phyloP scores from a whole-genome alignment of 2,329 filamentous ascomycete genomes.

The Penicillium olsonii region DNA sequence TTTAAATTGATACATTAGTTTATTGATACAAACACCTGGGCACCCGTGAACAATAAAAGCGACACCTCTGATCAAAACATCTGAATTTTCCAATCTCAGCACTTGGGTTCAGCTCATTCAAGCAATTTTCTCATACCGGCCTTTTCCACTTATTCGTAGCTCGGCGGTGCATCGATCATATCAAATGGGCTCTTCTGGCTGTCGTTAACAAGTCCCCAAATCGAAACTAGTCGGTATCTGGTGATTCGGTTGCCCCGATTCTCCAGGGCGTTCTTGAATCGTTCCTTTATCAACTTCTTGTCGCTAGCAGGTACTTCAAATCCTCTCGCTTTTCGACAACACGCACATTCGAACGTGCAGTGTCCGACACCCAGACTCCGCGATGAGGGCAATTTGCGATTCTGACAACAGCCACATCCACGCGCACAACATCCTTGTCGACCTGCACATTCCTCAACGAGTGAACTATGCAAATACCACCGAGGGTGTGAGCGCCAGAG shows the following conservation, averaged over 20 bases:
- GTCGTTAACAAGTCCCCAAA: not conserved
- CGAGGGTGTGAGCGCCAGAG: not conserved
- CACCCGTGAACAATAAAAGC: no score
- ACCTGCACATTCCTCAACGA: not conserved
- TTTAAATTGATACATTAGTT: no score
- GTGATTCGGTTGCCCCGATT: not conserved
- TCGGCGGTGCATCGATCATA: constrained; percentile 1
- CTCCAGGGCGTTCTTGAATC: not conserved
- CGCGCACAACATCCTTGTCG: not conserved
- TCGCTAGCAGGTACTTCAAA: not conserved
- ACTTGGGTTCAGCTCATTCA: no score
- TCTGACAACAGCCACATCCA: not conserved
- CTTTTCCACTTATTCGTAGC: not conserved
- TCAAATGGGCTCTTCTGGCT: not conserved
- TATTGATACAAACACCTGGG: no score
- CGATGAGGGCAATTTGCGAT: not conserved
- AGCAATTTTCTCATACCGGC: no score
- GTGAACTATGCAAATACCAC: not conserved
- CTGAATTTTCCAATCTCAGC: no score
- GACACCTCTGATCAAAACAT: no score
- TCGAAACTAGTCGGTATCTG: not conserved
- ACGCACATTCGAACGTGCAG: not conserved
- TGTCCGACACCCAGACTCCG: constrained; percentile 1
- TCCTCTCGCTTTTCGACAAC: not conserved
- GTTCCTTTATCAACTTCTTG: not conserved